phyloP scores from a whole-genome alignment of 108 stramenopile species.

The Skeletonema costatum region DNA sequence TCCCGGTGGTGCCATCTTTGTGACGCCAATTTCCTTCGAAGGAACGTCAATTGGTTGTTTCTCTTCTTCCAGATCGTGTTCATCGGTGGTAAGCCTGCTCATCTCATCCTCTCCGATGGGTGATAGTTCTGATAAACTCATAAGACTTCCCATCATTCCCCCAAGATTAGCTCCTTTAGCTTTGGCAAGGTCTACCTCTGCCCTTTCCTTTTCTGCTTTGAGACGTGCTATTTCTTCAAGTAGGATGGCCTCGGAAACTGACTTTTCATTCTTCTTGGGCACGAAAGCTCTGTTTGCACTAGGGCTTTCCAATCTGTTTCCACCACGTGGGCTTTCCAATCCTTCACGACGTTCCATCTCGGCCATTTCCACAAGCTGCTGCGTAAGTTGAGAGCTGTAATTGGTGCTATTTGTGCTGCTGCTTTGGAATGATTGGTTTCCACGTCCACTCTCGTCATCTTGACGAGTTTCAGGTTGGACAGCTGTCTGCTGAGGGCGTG shows the following conservation, averaged over 20 bases:
- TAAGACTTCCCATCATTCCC: not conserved
- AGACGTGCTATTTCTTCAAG: slow-evolving; percentile 6
- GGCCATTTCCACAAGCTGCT: not conserved
- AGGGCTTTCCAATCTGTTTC: not conserved
- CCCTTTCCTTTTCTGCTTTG: slow-evolving; percentile 12
- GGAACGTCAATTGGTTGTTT: not conserved
- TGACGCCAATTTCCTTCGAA: too few species aligned
- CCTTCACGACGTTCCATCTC: slow-evolving; percentile 1
- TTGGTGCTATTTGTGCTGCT: slow-evolving; percentile 1
- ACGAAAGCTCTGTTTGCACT: not conserved
- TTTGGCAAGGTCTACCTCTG: slow-evolving; percentile 1
- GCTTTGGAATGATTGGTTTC: slow-evolving; percentile 1
- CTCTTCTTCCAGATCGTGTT: not conserved
- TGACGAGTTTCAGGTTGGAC: not conserved
- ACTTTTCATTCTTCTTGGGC: not conserved
- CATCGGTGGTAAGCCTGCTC: not conserved
- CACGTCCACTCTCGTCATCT: not conserved
- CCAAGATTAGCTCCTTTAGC: not conserved
- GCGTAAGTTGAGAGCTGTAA: slow-evolving; percentile 3
- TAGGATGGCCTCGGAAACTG: not conserved
- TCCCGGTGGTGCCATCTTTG: too few species aligned
- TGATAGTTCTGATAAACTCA: not conserved
- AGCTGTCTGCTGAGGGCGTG: not conserved
- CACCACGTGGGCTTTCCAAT: not conserved
- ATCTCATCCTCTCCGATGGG: not conserved